Evolutionary conservation across 1,284 basidiomycete species (phyloP).

Genomic region (Ustilago loliicola): DNA sequence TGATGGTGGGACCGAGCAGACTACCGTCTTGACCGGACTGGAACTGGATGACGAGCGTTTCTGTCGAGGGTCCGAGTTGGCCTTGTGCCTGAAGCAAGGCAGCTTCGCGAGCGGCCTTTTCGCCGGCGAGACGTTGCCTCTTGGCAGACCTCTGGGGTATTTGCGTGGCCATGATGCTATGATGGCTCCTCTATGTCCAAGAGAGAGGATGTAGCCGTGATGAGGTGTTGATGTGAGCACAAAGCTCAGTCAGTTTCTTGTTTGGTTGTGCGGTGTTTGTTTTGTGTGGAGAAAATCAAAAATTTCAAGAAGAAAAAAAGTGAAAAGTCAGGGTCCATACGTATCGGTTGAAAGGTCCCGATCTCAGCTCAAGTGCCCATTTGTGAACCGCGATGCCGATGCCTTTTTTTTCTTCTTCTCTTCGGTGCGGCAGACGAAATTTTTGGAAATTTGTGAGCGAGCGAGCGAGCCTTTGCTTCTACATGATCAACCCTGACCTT

Average conservation of each 20-base stretch:
- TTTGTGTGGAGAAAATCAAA: constrained; percentile 35
- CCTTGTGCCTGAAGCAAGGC: constrained; percentile 52
- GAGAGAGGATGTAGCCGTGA: neutral
- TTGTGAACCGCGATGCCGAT: neutral
- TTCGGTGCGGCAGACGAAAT: constrained; percentile 18
- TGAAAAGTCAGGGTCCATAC: constrained; percentile 30
- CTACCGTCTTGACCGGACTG: constrained; percentile 62
- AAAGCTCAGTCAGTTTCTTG: neutral
- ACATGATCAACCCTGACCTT: no score
- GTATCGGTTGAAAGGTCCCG: constrained; percentile 30
- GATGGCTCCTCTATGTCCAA: neutral
- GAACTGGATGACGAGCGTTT: constrained; percentile 67
- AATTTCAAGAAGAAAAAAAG: constrained; percentile 24
- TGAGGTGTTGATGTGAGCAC: neutral
- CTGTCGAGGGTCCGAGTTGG: constrained; percentile 58
- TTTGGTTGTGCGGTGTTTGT: neutral
- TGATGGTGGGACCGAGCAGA: constrained; percentile 64
- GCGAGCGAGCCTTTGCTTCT: no score
- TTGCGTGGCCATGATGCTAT: constrained; percentile 59
- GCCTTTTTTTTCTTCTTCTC: constrained; percentile 19
- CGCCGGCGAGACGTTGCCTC: constrained; percentile 56
- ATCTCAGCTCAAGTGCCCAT: constrained; percentile 4
- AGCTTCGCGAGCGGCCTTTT: constrained; percentile 50
- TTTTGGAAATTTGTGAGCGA: constrained; percentile 20
- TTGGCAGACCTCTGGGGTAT: constrained; percentile 61